A percentile compares a stretch with the other conserved stretches of the same genome.
Evolutionary conservation across 1,139 yeast species (phyloP).

Genomic region (Hansenula sp.): DNA sequence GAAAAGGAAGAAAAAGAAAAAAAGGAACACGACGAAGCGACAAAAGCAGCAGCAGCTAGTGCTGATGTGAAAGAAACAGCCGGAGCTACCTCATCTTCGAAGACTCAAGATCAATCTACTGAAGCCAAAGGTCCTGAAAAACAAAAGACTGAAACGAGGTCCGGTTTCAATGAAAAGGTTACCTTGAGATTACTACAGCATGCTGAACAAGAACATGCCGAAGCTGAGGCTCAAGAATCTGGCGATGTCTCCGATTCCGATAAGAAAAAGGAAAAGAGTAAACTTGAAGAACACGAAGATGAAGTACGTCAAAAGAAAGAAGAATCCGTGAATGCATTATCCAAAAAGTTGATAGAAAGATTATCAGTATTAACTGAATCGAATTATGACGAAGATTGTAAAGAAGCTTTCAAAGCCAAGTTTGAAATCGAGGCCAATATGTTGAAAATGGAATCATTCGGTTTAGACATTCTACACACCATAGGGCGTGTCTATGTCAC

Average conservation of each 20-base stretch:
- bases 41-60: background rate
- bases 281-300: conserved; percentile 73
- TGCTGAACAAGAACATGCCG: conserved; percentile 3
- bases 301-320: conserved; percentile 71
- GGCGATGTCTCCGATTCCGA: conserved; percentile 7
- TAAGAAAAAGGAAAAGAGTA: conserved; percentile 41
- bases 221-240: conserved; percentile 24
- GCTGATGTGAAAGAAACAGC: background rate
- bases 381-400: conserved; percentile 65
- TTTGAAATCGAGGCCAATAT: conserved; percentile 81
- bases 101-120: background rate
- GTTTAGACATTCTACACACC: conserved; percentile 83
- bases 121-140: background rate
- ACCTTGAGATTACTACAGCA: conserved; percentile 3
- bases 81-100: no score
- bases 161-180: conserved; percentile 1
- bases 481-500: conserved; percentile 75
- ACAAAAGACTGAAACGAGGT: conserved; percentile 3
- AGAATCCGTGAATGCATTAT: conserved; percentile 65
- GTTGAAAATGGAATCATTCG: conserved; percentile 91
- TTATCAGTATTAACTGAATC: conserved; percentile 83
- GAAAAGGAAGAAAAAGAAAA: conserved; percentile 26
- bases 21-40: conserved; percentile 5
- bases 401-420: conserved; percentile 64
- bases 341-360: conserved; percentile 60